Base-by-base conservation (phyloP, 306 rosid genomes). In the Casuarina glauca region DNA sequence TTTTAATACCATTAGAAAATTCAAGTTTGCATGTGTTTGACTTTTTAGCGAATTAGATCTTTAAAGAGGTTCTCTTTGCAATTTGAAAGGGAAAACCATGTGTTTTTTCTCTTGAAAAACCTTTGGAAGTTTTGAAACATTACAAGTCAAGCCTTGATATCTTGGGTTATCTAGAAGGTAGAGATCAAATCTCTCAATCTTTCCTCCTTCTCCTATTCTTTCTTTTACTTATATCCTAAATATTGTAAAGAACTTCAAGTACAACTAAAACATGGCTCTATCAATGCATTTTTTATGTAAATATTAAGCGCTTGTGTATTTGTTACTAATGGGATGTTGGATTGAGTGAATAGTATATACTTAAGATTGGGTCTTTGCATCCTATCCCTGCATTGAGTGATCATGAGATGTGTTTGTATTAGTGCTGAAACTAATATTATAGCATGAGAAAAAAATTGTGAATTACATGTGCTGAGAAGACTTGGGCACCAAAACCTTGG, bases 21-120 rank as follows among this genome's bases (percentile, higher is more conserved):
- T 95, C 97, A 44, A 97, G 97, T 77, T 86, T 95, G 82, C 99
- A 91, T 55, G 97, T 95, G 70, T 93, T 92, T 84, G 97, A 91
- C 84, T 95, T 95, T 90, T 87, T 95, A 87, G 97, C 97, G 75
- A 93, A 95, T 82, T 95, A 97, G 80, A 86, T 95, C 79, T 93
- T 93, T 69, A 95, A 90, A 88, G 99, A 95, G 86, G 97, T 95
- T 81, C 91, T 91, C 79, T 83, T 86, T 60, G 94, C 97, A 54
- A 85, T 93, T 80, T 96, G 88, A 80, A 95, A 88, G 93, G 94
- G 93, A 79, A 95, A 95, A 82, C 97, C 99, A 32, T 90, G 97
- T 72, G 97, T 93, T 57, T 93, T 95, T 88, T 95, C 99, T 78
- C 97, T 96, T 2, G 97, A 97, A 86, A 91, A 96, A 77, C 99